Evolutionary conservation across 164 flowering plant species (phyloP).

Genomic region (Macadamia tetraphylla): DNA sequence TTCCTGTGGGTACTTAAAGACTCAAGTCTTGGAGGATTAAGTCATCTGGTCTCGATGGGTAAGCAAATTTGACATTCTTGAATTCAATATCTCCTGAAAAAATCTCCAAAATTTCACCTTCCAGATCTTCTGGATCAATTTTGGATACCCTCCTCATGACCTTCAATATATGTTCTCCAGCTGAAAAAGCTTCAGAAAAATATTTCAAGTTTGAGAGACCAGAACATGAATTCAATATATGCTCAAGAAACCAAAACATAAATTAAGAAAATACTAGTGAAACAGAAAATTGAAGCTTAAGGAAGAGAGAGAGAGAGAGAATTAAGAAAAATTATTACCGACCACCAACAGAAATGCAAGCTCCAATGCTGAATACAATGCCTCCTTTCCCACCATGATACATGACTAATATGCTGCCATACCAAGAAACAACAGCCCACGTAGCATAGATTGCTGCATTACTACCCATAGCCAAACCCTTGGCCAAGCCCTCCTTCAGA

Average conservation of each 20-base stretch:
- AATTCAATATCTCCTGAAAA: slow-evolving; percentile 71
- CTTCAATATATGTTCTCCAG: slow-evolving; percentile 62
- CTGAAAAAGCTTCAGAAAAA: slow-evolving; percentile 68
- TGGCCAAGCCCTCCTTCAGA: slow-evolving; percentile 62
- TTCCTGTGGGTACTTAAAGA: slow-evolving; percentile 58
- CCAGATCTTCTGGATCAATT: slow-evolving; percentile 64
- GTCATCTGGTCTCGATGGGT: slow-evolving; percentile 71
- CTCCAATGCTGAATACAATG: slow-evolving; percentile 70
- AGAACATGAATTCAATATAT: too few relatives aligned
- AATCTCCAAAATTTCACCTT: slow-evolving; percentile 44
- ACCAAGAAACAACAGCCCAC: slow-evolving; percentile 77
- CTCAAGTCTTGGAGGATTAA: slow-evolving; percentile 44
- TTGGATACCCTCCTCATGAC: slow-evolving; percentile 63
- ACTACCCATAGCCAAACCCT: slow-evolving; percentile 87
- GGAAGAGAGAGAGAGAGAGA: background rate
- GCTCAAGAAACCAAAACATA: background rate
- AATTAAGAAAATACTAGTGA: too few relatives aligned
- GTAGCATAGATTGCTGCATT: slow-evolving; percentile 60
- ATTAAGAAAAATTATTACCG: slow-evolving; percentile 31
- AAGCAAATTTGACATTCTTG: slow-evolving; percentile 58
- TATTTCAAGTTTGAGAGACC: slow-evolving; percentile 67
- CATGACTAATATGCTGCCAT: slow-evolving; percentile 76
- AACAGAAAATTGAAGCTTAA: background rate
- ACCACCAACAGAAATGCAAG: slow-evolving; percentile 66
- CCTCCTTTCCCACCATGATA: slow-evolving; percentile 69